Evolutionary conservation across 805 yeast genomes (phyloP), one percentile per base, ranked within the genome.

Genomic region (Hanseniaspora meyeri): DNA sequence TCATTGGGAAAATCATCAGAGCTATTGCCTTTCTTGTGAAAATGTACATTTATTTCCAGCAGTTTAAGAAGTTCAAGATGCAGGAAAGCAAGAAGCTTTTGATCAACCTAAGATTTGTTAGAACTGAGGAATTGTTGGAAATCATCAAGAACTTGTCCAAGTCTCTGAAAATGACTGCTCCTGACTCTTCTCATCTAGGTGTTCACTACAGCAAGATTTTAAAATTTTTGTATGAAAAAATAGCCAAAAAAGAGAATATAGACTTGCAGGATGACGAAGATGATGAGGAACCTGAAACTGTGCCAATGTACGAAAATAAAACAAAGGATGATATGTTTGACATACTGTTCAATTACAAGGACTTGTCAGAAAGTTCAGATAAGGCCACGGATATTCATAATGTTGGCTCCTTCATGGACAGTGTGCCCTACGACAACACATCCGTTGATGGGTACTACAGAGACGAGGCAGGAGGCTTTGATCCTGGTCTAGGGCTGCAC

Each of bases 21-120:
- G 87, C 96, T 0, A 88, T 88, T 12, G 93, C 96, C 1, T 90
- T 89, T 66, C 77, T 91, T 54, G 93, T 91, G 14, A 91, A 90
- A 68, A 86, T 95, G 64, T 81, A 87, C 64, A 66, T 84, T 60
- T 83, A 87, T 0, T 71, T 85, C 29, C 56, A 52, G 24, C 56
- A 52, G n/a, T 45, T 59, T 64, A 62, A 19, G 58, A 59, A 17
- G 57, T 61, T 48, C 65, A 71, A 48, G 77, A 75, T 60, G 61
- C 65, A 10, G 65, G 68, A 50, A 64, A 53, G 57, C 34, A 55
- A 70, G 1, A 73, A 79, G 6, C 74, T 82, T 0, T 73, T 81
- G 24, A 64, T 85, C 48, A 77, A 81, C 9, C 64, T 83, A 38
- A 79, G 86, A 46, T 77, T 82, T 31, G 83, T 85, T 14, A 82